phyloP scores from a whole-genome alignment of 139 green algal genomes.

The Coccomyxa sp. region DNA sequence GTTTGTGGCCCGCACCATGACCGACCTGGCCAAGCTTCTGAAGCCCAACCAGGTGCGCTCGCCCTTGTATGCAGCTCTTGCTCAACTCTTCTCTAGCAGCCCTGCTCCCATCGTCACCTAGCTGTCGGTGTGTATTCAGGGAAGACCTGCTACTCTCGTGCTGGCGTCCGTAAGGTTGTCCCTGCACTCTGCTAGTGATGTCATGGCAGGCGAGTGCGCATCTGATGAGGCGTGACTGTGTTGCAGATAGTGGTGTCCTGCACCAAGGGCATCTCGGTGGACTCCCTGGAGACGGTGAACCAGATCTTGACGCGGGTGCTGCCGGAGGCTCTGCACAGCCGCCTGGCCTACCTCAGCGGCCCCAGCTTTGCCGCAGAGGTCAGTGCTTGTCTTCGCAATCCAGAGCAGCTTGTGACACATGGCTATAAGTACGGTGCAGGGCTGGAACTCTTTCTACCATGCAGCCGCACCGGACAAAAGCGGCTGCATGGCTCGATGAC shows the following conservation, averaged over 20 bases:
- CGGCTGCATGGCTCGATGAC: too few relatives aligned
- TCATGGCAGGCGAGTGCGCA: too few relatives aligned
- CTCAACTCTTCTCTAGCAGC: too few relatives aligned
- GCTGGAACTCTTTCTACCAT: too few relatives aligned
- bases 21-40: slow-evolving; percentile 15
- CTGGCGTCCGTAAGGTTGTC: too few relatives aligned
- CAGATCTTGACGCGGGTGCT: slow-evolving; percentile 63
- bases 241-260: slow-evolving; percentile 67
- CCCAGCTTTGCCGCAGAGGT: slow-evolving; percentile 59
- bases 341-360: slow-evolving; percentile 54
- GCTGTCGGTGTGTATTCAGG: too few relatives aligned
- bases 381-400: background rate
- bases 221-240: too few relatives aligned
- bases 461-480: background rate
- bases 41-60: slow-evolving; percentile 20
- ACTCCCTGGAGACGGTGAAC: slow-evolving; percentile 68
- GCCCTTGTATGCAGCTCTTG: too few relatives aligned
- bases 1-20: slow-evolving; percentile 61
- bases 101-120: too few relatives aligned
- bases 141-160: too few relatives aligned
- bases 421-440: too few relatives aligned
- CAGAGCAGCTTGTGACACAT: background rate
- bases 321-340: slow-evolving; percentile 20
- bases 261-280: slow-evolving; percentile 78
- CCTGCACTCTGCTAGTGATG: too few relatives aligned